A percentile compares a stretch with the other conserved stretches of the same genome.
These are phyloP conservation scores for Beauveria australis DNA, from an alignment of 2,329 filamentous ascomycete genomes.

Conservation along the genomic window DNA sequence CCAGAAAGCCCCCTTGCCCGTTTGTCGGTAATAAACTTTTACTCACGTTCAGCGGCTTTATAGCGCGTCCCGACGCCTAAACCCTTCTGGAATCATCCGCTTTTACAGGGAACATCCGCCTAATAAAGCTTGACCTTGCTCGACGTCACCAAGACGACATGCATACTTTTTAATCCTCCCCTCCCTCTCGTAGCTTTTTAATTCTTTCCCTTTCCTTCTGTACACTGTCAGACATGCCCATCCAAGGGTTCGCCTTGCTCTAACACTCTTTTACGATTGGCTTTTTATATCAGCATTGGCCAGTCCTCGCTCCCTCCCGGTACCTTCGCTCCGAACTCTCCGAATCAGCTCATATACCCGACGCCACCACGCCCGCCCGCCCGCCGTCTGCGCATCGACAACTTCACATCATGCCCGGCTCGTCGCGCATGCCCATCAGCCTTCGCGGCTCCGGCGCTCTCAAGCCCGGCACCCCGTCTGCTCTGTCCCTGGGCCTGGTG, in stretches of 20 bases:
- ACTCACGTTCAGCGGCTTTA: not conserved
- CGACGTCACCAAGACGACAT: slow-evolving; percentile 5
- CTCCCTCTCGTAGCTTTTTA: not conserved
- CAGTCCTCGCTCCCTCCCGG: not conserved
- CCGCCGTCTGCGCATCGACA: not conserved
- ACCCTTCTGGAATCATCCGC: not conserved
- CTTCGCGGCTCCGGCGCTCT: slow-evolving; percentile 58
- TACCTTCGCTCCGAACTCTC: no score
- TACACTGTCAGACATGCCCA: not conserved
- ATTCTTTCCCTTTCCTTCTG: not conserved
- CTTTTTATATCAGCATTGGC: not conserved
- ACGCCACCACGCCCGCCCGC: not conserved
- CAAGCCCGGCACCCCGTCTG: slow-evolving; percentile 44
- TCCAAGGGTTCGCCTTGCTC: not conserved
- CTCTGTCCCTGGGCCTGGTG: slow-evolving; percentile 49
- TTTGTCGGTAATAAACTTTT: no score
- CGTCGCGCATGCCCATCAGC: slow-evolving; percentile 62
- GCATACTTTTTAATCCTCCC: not conserved
- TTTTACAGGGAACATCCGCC: not conserved
- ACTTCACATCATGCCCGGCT: slow-evolving; percentile 48
- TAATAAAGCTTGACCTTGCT: not conserved
- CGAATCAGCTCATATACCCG: slow-evolving; percentile 1
- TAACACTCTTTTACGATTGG: not conserved
- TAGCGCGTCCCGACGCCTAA: no score
- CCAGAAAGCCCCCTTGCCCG: no score